Percentiles rank a stretch among this genome's conserved stretches.
Evolutionary conservation across 73 alveolate species (phyloP).

Genomic region (Paramecium biaurelia): DNA sequence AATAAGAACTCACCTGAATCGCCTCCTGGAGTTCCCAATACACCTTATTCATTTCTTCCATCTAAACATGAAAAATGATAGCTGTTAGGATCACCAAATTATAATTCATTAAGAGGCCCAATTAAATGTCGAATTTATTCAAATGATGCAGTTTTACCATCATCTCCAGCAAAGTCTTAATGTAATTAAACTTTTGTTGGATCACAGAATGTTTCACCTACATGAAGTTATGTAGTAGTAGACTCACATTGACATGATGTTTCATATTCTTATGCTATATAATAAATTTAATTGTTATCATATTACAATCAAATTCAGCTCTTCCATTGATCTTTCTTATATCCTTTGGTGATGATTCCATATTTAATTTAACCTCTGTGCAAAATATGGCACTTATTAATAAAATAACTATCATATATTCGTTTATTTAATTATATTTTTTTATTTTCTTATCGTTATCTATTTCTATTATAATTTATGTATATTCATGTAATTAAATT

Average conservation of each 20-base stretch:
- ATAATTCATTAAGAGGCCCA: slow-evolving; percentile 48
- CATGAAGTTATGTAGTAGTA: slow-evolving; percentile 47
- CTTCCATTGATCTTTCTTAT: slow-evolving; percentile 22
- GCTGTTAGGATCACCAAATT: slow-evolving; percentile 68
- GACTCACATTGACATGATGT: slow-evolving; percentile 58
- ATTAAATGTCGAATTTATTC: slow-evolving; percentile 67
- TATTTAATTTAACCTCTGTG: neutral
- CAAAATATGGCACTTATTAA: neutral
- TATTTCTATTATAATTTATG: neutral
- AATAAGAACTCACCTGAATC: slow-evolving; percentile 84
- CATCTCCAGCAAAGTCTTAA: slow-evolving; percentile 74
- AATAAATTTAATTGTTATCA: neutral
- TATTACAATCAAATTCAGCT: slow-evolving; percentile 50
- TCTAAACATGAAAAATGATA: slow-evolving; percentile 75
- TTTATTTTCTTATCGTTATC: neutral
- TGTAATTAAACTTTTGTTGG: slow-evolving; percentile 66
- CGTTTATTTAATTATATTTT: neutral
- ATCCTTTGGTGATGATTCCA: neutral
- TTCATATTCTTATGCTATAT: slow-evolving; percentile 45
- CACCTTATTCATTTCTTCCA: slow-evolving; percentile 70
- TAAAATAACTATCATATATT: neutral
- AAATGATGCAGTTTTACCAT: slow-evolving; percentile 61
- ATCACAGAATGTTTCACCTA: slow-evolving; percentile 66
- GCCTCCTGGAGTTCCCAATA: slow-evolving; percentile 84
- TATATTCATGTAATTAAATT: neutral